Conservation (phyloP, 176 grass and related monocot genomes). For the Aegilops sharonensis region DNA sequence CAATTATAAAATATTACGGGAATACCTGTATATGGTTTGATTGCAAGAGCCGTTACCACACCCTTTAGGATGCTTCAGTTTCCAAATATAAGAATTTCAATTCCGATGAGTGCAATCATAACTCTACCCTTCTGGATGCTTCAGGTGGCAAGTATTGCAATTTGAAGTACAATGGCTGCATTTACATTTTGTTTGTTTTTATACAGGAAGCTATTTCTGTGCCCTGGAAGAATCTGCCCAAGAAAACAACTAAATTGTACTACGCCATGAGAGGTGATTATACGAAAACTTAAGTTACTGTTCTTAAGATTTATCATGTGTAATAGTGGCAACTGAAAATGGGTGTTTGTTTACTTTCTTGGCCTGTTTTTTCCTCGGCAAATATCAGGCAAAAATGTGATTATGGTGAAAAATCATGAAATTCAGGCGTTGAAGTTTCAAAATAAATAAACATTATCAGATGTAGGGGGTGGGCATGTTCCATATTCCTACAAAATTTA, state of each 20-base stretch:
- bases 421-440: too few species aligned
- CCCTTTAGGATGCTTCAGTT: neutral
- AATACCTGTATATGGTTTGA: neutral
- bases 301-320: neutral
- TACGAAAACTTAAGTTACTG: neutral
- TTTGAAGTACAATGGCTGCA: neutral
- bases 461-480: too few species aligned
- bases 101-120: neutral
- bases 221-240: conserved; percentile 75
- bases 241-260: conserved; percentile 66
- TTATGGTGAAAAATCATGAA: too few species aligned
- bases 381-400: neutral
- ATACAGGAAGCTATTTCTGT: conserved; percentile 77
- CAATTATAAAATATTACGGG: neutral
- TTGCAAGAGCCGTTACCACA: neutral
- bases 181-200: neutral
- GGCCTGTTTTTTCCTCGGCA: neutral
- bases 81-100: neutral
- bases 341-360: neutral
- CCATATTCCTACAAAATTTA: too few species aligned
- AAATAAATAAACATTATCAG: too few species aligned
- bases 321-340: neutral
- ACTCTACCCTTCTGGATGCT: neutral
- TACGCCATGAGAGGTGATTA: conserved; percentile 72
- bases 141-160: neutral